Conservation (phyloP, 345 rosid genomes). For the Kandelia obovata region DNA sequence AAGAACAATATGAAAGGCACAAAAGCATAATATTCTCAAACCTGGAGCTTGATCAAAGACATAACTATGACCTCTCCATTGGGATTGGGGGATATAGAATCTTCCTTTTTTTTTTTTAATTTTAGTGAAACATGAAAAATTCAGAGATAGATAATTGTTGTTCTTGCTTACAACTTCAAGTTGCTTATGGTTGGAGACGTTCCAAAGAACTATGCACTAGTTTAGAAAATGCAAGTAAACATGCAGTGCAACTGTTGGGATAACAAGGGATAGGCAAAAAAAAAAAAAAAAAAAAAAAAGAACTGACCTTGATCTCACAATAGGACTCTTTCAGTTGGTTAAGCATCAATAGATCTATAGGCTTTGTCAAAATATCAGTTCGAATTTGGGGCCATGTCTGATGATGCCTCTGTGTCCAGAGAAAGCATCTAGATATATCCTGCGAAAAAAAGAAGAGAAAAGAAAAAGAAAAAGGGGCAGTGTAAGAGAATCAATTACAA, state of each 20-base stretch:
- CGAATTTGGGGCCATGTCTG: slow-evolving; percentile 88
- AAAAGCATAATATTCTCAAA: too few relatives aligned
- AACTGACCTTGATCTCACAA: slow-evolving; percentile 71
- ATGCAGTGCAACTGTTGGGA: not conserved
- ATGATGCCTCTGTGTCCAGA: slow-evolving; percentile 94
- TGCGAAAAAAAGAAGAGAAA: slow-evolving; percentile 8
- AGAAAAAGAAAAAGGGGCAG: too few relatives aligned
- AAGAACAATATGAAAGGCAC: not conserved
- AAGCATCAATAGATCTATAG: slow-evolving; percentile 79
- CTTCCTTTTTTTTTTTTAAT: too few relatives aligned
- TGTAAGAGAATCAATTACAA: slow-evolving; percentile 1
- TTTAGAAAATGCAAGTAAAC: not conserved
- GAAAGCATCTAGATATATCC: slow-evolving; percentile 96
- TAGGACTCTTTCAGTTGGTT: slow-evolving; percentile 72
- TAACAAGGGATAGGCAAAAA: not conserved
- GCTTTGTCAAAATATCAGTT: slow-evolving; percentile 72
- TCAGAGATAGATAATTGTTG: too few relatives aligned
- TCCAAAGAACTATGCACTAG: too few relatives aligned
- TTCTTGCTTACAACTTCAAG: too few relatives aligned
- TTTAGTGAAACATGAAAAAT: too few relatives aligned
- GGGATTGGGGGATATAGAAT: too few relatives aligned
- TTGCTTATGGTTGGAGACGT: too few relatives aligned
- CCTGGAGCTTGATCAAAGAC: not conserved
- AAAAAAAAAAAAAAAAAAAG: not conserved
- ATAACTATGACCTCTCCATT: not conserved